These are phyloP conservation scores for Clitopilus passeckerianus DNA, from an alignment of 768 basidiomycete species.

Conservation along the genomic window DNA sequence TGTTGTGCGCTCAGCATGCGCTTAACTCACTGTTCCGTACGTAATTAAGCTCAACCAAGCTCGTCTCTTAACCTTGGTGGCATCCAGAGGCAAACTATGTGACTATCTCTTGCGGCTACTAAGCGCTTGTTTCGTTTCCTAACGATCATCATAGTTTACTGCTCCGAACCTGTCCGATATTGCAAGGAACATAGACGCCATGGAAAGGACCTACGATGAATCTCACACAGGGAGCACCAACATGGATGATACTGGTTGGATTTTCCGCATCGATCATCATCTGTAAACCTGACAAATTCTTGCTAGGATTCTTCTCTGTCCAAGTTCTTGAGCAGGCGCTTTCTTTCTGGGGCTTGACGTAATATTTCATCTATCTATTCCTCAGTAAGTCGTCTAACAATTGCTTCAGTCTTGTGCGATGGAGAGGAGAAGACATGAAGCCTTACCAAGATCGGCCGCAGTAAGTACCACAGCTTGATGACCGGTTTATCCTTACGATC, in stretches of 20 bases:
- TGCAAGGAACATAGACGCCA: slow-evolving; percentile 59
- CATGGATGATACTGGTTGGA: slow-evolving; percentile 85
- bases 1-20: slow-evolving; percentile 86
- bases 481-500: slow-evolving; percentile 6
- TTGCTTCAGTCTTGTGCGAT: slow-evolving; percentile 61
- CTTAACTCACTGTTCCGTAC: slow-evolving; percentile 76
- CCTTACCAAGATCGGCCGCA: slow-evolving; percentile 72
- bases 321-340: slow-evolving; percentile 86
- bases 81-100: slow-evolving; percentile 40
- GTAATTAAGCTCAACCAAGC: slow-evolving; percentile 19
- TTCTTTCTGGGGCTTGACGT: slow-evolving; percentile 82
- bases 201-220: slow-evolving; percentile 59
- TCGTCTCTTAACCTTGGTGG: slow-evolving; percentile 7
- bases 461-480: slow-evolving; percentile 37
- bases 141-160: slow-evolving; percentile 49
- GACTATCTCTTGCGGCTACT: slow-evolving; percentile 12
- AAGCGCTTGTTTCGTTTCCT: background rate
- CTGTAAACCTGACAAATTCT: background rate
- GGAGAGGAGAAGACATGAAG: slow-evolving; percentile 81
- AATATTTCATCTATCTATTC: slow-evolving; percentile 11
- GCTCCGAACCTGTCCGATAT: slow-evolving; percentile 76
- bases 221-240: slow-evolving; percentile 57
- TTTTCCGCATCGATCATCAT: background rate
- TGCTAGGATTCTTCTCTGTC: slow-evolving; percentile 82
- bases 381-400: slow-evolving; percentile 10